Evolutionary conservation across 1,284 basidiomycete species (phyloP).

Genomic region (Mrakiaceae sp.): DNA sequence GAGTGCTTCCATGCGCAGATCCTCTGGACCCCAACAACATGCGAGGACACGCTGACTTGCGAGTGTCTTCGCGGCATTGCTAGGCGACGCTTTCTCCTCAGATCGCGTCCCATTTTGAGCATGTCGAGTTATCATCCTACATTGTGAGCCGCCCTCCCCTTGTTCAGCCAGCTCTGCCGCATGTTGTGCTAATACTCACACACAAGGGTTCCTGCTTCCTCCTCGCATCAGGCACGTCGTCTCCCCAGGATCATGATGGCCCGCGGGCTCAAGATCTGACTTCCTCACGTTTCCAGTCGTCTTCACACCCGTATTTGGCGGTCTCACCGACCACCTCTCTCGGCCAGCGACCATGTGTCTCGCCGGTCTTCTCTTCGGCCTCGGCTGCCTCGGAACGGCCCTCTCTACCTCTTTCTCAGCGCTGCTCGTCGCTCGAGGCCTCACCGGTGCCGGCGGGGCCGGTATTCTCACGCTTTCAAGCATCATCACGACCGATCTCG

Average conservation of each 20-base stretch:
- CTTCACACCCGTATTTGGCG: slow-evolving; percentile 12
- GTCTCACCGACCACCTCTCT: neutral
- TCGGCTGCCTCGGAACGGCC: slow-evolving; percentile 30
- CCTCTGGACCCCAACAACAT: too few species aligned
- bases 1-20: too few species aligned
- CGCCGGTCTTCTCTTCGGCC: neutral
- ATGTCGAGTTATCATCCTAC: slow-evolving; percentile 9
- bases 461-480: slow-evolving; percentile 33
- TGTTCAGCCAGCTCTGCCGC: neutral
- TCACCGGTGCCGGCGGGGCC: slow-evolving; percentile 33
- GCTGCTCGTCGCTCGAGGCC: slow-evolving; percentile 29
- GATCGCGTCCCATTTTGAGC: slow-evolving; percentile 6
- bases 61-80: too few species aligned
- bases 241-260: too few species aligned
- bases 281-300: neutral
- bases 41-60: too few species aligned
- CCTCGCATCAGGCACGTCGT: neutral
- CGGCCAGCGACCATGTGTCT: neutral
- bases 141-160: neutral
- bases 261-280: too few species aligned
- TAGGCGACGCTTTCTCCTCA: slow-evolving; percentile 1
- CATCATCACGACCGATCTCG: slow-evolving; percentile 34
- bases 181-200: neutral
- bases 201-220: slow-evolving; percentile 8
- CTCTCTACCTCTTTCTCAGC: slow-evolving; percentile 27